Conservation (phyloP, 2,329 filamentous ascomycete genomes). For the Colletotrichum costaricense region DNA sequence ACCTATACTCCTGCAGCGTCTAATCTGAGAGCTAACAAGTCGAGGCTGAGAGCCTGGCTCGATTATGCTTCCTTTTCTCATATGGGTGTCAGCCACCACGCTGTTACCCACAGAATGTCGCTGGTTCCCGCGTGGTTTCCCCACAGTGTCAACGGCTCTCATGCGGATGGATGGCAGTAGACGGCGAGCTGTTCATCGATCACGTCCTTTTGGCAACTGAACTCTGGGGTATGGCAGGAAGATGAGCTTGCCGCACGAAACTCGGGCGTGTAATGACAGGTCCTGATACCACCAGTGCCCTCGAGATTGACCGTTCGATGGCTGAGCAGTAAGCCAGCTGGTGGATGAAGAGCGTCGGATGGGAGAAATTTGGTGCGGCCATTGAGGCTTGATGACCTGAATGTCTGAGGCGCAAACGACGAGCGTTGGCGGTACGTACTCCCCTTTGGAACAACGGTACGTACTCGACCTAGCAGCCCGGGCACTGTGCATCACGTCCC, state of each 20-base stretch:
- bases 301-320: no score
- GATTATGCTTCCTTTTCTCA: background rate
- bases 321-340: background rate
- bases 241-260: background rate
- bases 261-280: background rate
- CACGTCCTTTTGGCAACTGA: background rate
- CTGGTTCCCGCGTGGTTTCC: conserved; percentile 7
- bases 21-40: background rate
- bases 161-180: background rate
- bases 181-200: background rate
- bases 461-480: background rate
- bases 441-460: no score
- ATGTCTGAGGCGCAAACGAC: background rate
- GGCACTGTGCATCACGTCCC: background rate
- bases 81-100: background rate
- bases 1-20: background rate
- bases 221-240: background rate
- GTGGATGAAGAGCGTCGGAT: background rate
- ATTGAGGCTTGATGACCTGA: conserved; percentile 12
- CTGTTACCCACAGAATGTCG: background rate
- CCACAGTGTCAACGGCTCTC: conserved; percentile 8
- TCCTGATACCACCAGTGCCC: background rate
- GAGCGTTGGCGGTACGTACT: background rate
- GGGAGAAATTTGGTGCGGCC: background rate
- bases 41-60: background rate